phyloP scores from a whole-genome alignment of 2,329 filamentous ascomycete species.

The Xylariaceae sp. region DNA sequence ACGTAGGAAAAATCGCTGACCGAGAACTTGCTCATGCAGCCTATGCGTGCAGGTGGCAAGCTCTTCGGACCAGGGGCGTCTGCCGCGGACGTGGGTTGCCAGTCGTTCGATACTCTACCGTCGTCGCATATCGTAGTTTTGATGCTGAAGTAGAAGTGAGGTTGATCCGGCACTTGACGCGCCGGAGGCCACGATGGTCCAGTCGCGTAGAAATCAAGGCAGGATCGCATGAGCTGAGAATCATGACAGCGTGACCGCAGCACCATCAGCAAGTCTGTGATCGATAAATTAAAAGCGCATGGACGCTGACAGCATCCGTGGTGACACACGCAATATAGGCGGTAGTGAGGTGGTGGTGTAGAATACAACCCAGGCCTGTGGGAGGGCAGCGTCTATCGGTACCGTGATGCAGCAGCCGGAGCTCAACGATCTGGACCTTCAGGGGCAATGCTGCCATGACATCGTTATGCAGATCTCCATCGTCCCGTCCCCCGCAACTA shows the following conservation, averaged over 20 bases:
- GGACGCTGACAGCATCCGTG: neutral
- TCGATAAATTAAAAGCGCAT: neutral
- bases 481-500: neutral
- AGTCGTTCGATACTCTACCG: no score
- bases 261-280: no score
- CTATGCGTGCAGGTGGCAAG: neutral
- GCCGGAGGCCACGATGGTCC: neutral
- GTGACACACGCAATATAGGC: neutral
- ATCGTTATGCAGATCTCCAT: conserved; percentile 1
- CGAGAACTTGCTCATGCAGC: neutral
- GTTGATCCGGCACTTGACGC: no score
- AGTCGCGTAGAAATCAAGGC: no score
- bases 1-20: neutral
- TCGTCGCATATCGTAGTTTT: no score
- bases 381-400: neutral
- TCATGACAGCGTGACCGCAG: no score
- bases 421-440: neutral
- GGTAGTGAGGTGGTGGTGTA: neutral
- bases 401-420: neutral
- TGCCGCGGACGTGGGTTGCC: neutral
- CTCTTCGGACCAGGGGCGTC: neutral
- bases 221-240: no score
- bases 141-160: no score
- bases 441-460: conserved; percentile 3
- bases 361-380: neutral